A percentile compares a stretch with the other conserved stretches of the same genome.
These are phyloP conservation scores for Eucalyptus viminalis DNA, from an alignment of 345 rosid genomes.

Conservation along the genomic window DNA sequence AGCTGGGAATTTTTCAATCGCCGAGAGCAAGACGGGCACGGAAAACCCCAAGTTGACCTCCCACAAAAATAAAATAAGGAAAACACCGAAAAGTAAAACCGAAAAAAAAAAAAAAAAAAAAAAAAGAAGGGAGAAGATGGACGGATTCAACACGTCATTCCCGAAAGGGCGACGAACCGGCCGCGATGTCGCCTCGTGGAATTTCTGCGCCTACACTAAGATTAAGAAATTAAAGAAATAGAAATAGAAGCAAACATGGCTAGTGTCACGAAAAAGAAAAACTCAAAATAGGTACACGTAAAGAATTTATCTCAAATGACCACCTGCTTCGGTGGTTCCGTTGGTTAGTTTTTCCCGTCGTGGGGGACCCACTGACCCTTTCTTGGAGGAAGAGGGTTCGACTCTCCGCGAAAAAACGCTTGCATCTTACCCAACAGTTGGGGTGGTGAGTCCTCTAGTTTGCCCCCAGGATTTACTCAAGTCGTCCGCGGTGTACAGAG, in stretches of 20 bases:
- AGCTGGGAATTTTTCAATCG: background rate
- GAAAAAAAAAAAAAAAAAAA: accelerated
- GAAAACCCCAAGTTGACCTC: background rate
- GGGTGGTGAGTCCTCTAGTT: too few species aligned
- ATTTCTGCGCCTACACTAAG: background rate
- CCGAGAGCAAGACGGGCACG: background rate
- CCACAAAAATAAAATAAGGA: background rate
- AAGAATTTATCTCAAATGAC: too few species aligned
- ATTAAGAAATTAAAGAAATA: background rate
- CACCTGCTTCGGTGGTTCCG: too few species aligned
- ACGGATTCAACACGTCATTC: background rate
- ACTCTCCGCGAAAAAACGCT: too few species aligned
- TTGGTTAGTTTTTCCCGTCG: too few species aligned
- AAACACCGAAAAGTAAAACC: background rate
- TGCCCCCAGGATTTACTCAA: too few species aligned
- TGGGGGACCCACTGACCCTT: too few species aligned
- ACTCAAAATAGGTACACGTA: accelerated
- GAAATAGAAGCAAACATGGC: too few species aligned
- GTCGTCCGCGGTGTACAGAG: too few species aligned
- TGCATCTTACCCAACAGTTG: too few species aligned
- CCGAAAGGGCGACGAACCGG: background rate
- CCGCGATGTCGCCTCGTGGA: background rate
- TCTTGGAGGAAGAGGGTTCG: too few species aligned
- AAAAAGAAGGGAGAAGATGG: background rate
- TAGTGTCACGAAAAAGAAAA: too few species aligned